Percentiles rank a stretch among this genome's conserved stretches.
Conservation (phyloP, 116 monocot genomes). For the Cymodocea nodosa region DNA sequence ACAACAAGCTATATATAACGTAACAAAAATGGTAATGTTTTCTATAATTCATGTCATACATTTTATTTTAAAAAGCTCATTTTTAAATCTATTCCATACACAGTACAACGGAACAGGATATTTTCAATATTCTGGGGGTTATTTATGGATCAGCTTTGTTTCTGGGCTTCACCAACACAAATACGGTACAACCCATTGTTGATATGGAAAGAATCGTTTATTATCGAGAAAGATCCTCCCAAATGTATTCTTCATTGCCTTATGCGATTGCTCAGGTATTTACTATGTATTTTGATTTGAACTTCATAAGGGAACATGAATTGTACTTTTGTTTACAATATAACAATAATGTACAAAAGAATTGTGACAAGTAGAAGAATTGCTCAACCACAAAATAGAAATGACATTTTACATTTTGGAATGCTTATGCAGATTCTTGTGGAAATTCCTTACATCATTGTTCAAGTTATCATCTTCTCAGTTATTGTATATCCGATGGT, state of each 20-base stretch:
- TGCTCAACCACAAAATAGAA: neutral
- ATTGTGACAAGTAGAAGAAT: neutral
- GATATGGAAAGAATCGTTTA: slow-evolving; percentile 54
- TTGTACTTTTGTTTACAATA: neutral
- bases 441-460: slow-evolving; percentile 71
- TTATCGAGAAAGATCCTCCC: slow-evolving; percentile 67
- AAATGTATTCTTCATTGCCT: slow-evolving; percentile 78
- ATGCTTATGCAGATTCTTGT: slow-evolving; percentile 40
- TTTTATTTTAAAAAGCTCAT: too few relatives aligned
- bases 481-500: slow-evolving; percentile 66
- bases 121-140: slow-evolving; percentile 60
- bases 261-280: slow-evolving; percentile 67
- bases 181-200: slow-evolving; percentile 50
- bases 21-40: too few relatives aligned
- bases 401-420: neutral
- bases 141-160: slow-evolving; percentile 64
- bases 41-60: too few relatives aligned
- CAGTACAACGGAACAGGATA: slow-evolving; percentile 52
- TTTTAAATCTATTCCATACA: neutral
- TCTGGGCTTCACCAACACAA: slow-evolving; percentile 44
- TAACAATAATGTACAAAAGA: neutral
- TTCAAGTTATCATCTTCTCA: slow-evolving; percentile 55
- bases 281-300: neutral
- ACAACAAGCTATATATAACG: too few relatives aligned
- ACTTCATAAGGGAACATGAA: neutral